Evolutionary conservation across 2,329 filamentous ascomycete species (phyloP).

Genomic region (Dactylellina leptospora): DNA sequence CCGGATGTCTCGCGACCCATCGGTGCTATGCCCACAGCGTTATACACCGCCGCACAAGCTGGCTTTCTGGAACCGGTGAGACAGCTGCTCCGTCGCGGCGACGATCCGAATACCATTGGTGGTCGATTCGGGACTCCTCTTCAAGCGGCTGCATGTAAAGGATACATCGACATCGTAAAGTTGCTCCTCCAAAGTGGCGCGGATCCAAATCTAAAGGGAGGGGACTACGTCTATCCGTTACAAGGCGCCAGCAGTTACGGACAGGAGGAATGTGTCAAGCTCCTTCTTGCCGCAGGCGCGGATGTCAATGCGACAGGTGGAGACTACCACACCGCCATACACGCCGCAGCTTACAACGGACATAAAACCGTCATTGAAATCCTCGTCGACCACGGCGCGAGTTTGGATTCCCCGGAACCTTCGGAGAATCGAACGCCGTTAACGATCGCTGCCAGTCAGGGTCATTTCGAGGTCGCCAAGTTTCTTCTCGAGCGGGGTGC

Average conservation of each 20-base stretch:
- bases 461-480: neutral
- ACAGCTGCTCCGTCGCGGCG: constrained; percentile 12
- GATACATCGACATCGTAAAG: constrained; percentile 1
- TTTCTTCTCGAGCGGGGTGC: neutral
- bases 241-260: constrained; percentile 12
- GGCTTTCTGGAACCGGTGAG: constrained; percentile 9
- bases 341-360: constrained; percentile 13
- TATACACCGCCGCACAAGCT: constrained; percentile 18
- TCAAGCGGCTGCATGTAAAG: constrained; percentile 14
- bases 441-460: neutral
- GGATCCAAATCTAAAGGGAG: neutral
- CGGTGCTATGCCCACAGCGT: neutral
- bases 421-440: neutral
- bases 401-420: neutral
- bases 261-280: constrained; percentile 6
- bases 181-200: constrained; percentile 9
- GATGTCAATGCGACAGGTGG: constrained; percentile 8
- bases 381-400: neutral
- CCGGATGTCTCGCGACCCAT: neutral
- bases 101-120: neutral
- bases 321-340: constrained; percentile 10
- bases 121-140: constrained; percentile 19
- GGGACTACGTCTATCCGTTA: constrained; percentile 14
- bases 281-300: constrained; percentile 8
- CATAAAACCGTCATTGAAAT: neutral